Base-by-base conservation (phyloP, 1,284 basidiomycete genomes). In the Ganoderma leucocontextum region DNA sequence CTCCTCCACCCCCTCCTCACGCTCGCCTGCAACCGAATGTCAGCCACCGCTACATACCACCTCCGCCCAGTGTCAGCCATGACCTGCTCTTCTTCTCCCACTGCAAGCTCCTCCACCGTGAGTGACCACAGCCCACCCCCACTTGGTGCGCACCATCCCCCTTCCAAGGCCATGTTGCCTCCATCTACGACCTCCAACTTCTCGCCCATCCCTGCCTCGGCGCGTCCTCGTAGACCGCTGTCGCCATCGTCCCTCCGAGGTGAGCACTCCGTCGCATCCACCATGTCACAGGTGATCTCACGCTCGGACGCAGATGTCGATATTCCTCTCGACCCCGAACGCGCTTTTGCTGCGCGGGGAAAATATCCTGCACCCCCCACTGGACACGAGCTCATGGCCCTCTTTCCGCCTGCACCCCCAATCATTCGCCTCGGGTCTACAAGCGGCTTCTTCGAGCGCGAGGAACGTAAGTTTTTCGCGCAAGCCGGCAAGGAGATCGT, bases 361-460 rank as follows among this genome's bases (percentile, higher is more conserved):
- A 87, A 87, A 72, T 91, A 88, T 75, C 91, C 91, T 29, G 85
- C 89, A 0, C 91, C 91, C 0, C 89, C 90, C 5, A 92, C 91
- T 0, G 91, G 91, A 2, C 91, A 93, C 73, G 91, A 93, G 72
- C 85, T 93, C 73, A 93, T 93, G 91, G 89, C 89, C 12, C 85
- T 93, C 80, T 93, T 93, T 76, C 91, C 91, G 1, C 85, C 91
- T 5, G 82, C 88, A 8, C 84, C 89, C 9, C 82, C 83, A 38
- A 79, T 86, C 72, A 82, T 86, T 78, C 81, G 85, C 67, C 82
- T 84, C 1, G 87, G 87, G 1, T 86, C 90, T 1, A 92, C 91
- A 0, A 89, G 87, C 62, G 86, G 87, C 42, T 92, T 86, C 77
- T 93, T 93, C 77, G 86, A 88, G 70, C 83, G 85, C 1, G 89